Conservation (phyloP, 305 asterid genomes). For the Rubia tinctorum region DNA sequence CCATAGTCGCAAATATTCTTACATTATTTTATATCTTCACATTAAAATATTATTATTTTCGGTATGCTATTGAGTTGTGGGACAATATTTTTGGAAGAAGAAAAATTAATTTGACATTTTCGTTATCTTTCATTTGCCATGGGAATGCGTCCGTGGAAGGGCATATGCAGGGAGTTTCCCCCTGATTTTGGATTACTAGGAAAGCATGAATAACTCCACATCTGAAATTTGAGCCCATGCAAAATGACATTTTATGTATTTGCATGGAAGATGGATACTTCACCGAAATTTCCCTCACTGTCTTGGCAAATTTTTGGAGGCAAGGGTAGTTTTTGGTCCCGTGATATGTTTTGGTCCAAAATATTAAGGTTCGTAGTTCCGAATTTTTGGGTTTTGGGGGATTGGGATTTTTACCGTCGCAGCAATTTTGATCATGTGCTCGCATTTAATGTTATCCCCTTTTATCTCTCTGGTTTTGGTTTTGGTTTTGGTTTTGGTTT, state of each 20-base stretch:
- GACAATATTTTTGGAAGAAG: background rate
- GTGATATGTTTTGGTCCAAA: background rate
- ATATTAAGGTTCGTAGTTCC: background rate
- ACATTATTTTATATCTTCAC: no score
- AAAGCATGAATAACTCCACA: no score
- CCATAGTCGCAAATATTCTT: no score
- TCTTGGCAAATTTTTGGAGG: background rate
- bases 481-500: no score
- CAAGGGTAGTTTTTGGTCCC: background rate
- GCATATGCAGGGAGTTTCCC: constrained; percentile 3
- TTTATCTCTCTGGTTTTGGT: no score
- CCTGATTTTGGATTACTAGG: background rate
- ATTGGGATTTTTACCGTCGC: no score
- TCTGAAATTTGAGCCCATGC: background rate
- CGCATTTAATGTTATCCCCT: no score
- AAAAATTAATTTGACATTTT: background rate
- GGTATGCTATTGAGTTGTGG: background rate
- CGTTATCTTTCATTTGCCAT: background rate
- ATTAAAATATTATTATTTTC: no score
- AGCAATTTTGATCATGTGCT: no score
- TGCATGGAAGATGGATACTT: background rate
- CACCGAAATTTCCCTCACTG: constrained; percentile 8
- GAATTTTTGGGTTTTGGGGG: no score
- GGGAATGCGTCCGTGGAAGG: background rate
- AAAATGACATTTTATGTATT: background rate